phyloP scores from a whole-genome alignment of 768 basidiomycete species.

The Auricularia cornea region DNA sequence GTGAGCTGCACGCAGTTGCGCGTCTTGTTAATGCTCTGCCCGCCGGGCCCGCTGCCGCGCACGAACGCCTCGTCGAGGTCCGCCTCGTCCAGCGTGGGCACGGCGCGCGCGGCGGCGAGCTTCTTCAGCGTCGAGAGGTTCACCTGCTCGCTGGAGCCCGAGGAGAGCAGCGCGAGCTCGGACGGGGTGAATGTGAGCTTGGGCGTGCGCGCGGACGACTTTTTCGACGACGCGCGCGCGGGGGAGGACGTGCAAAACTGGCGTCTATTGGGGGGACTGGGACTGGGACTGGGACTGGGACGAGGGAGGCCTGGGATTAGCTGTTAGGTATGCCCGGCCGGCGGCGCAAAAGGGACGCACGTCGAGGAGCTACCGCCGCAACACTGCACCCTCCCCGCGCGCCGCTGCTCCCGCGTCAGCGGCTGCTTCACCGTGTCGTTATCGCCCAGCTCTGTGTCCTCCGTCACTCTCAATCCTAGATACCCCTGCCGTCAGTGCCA shows the following conservation, averaged over 20 bases:
- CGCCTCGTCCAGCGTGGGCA: background rate
- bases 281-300: slow-evolving; percentile 7
- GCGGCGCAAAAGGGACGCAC: too few relatives aligned
- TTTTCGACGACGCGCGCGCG: slow-evolving; percentile 33
- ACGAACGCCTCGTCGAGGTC: background rate
- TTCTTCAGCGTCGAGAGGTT: background rate
- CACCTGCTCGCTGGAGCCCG: too few relatives aligned
- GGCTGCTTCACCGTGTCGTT: slow-evolving; percentile 72
- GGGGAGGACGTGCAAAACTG: slow-evolving; percentile 50
- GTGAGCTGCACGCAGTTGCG: slow-evolving; percentile 75
- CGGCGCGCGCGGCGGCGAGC: background rate
- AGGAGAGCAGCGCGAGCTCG: background rate
- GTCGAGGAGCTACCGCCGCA: too few relatives aligned
- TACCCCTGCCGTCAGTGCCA: background rate
- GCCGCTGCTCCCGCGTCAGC: slow-evolving; percentile 32
- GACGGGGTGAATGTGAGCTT: background rate
- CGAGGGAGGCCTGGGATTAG: background rate
- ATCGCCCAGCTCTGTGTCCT: slow-evolving; percentile 79
- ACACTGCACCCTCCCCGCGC: slow-evolving; percentile 35
- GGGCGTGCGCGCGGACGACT: background rate
- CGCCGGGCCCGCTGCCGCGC: slow-evolving; percentile 83
- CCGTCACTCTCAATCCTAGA: slow-evolving; percentile 61
- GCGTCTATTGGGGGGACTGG: slow-evolving; percentile 16
- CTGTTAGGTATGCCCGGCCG: too few relatives aligned
- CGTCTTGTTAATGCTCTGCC: slow-evolving; percentile 96